These are phyloP conservation scores for Beta vulgaris DNA, from an alignment of 148 eudicot genomes.

Conservation along the genomic window DNA sequence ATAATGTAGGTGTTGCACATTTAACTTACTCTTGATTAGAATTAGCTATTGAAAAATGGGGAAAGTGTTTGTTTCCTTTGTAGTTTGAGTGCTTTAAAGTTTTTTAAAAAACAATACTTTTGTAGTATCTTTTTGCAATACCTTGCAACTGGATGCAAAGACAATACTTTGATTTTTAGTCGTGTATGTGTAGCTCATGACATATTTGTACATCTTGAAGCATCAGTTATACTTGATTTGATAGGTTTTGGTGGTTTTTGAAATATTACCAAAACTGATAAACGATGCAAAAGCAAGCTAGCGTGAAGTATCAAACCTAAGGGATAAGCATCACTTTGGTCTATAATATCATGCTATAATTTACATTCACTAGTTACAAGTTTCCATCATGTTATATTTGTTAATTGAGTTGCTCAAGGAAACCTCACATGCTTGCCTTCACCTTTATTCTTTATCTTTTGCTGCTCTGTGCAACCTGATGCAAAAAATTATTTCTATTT, in stretches of 20 bases:
- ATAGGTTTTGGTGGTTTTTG: slow-evolving; percentile 47
- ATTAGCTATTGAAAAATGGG: too few species aligned
- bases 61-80: too few species aligned
- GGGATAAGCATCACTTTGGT: slow-evolving; percentile 52
- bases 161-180: not conserved
- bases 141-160: not conserved
- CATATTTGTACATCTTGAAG: slow-evolving; percentile 14
- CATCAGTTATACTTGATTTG: slow-evolving; percentile 27
- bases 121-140: too few species aligned
- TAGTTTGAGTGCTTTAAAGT: too few species aligned
- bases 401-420: not conserved
- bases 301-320: slow-evolving; percentile 63
- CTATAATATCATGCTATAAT: slow-evolving; percentile 71
- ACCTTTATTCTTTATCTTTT: not conserved
- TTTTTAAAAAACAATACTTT: not conserved
- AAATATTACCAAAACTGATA: slow-evolving; percentile 31
- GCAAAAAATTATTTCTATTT: too few species aligned
- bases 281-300: slow-evolving; percentile 52
- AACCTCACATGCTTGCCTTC: not conserved
- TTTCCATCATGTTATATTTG: not conserved
- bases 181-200: not conserved
- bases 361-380: slow-evolving; percentile 21
- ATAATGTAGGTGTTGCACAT: too few species aligned
- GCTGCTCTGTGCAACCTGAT: too few species aligned
- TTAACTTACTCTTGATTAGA: too few species aligned